Conservation (phyloP, 345 rosid genomes). For the Gynandropsis gynandra region DNA sequence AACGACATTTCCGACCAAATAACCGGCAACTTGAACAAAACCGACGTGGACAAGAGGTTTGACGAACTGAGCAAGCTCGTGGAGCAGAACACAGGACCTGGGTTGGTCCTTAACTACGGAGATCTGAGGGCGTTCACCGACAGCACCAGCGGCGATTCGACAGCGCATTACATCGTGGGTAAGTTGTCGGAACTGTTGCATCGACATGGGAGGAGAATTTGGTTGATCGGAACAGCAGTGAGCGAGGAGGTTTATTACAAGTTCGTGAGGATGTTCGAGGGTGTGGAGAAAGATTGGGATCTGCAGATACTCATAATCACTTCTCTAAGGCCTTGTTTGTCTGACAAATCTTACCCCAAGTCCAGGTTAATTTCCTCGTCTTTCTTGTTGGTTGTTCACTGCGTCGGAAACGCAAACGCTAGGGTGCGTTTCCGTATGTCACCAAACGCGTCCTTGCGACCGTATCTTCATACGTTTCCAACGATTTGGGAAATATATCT, state of each 20-base stretch:
- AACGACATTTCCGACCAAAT: conserved; percentile 31
- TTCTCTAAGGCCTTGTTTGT: conserved; percentile 36
- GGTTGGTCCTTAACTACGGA: conserved; percentile 53
- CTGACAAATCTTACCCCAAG: conserved; percentile 42
- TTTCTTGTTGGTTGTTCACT: too few species aligned
- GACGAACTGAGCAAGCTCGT: conserved; percentile 36
- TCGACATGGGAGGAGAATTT: conserved; percentile 37
- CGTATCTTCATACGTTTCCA: too few species aligned
- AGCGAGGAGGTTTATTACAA: conserved; percentile 53
- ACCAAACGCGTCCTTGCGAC: conserved; percentile 3
- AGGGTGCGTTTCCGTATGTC: too few species aligned
- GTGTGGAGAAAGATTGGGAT: conserved; percentile 70
- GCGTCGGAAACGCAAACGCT: background rate
- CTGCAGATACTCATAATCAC: conserved; percentile 69
- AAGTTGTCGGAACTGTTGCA: conserved; percentile 41
- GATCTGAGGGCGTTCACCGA: conserved; percentile 42
- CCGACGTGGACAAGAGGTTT: conserved; percentile 27
- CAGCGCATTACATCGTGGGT: conserved; percentile 36
- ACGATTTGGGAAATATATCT: too few species aligned
- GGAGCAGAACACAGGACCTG: conserved; percentile 39
- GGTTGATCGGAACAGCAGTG: conserved; percentile 57
- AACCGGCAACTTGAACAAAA: conserved; percentile 28
- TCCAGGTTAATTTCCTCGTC: conserved; percentile 46
- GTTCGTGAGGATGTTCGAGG: conserved; percentile 45
- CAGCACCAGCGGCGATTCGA: conserved; percentile 18